Percentiles rank a stretch among this genome's conserved stretches.
phyloP scores from a whole-genome alignment of 2,329 filamentous ascomycete genomes.

The Pseudopithomyces chartarum region DNA sequence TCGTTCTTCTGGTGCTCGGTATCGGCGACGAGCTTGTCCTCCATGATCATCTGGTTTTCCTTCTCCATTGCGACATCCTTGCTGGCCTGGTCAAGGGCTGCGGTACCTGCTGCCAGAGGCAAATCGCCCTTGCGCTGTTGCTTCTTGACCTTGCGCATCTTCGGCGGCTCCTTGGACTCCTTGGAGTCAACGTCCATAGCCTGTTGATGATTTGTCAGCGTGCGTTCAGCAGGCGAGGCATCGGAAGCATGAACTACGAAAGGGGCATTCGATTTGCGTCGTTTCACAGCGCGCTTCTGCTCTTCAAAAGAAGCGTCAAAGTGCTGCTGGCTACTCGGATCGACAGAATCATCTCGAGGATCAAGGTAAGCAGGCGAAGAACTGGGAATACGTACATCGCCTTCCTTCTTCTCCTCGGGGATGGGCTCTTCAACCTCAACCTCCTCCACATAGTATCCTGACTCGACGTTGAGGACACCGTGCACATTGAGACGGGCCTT shows the following conservation, averaged over 20 bases:
- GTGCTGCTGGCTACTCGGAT: conserved; percentile 25
- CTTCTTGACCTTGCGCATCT: conserved; percentile 98
- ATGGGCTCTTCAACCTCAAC: conserved; percentile 95
- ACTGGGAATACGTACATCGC: conserved; percentile 67
- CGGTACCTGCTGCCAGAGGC: conserved; percentile 81
- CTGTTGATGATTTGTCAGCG: conserved; percentile 39
- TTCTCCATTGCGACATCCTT: conserved; percentile 77
- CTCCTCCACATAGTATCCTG: conserved; percentile 97
- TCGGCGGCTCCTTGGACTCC: conserved; percentile 59
- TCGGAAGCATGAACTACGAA: conserved; percentile 32
- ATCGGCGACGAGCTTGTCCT: conserved; percentile 97
- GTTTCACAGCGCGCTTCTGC: conserved; percentile 34
- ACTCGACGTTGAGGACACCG: conserved; percentile 94
- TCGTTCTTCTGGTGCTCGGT: conserved; percentile 99
- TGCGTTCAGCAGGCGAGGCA: conserved; percentile 24
- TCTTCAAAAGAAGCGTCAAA: conserved; percentile 19
- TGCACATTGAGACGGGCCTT: conserved; percentile 97
- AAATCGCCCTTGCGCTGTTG: conserved; percentile 97
- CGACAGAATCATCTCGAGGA: conserved; percentile 22
- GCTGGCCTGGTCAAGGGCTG: conserved; percentile 71
- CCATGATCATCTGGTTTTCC: conserved; percentile 91
- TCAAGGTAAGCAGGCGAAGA: conserved; percentile 18
- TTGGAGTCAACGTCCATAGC: conserved; percentile 48
- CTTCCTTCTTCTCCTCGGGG: conserved; percentile 67
- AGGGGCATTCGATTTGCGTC: conserved; percentile 31